Conservation (phyloP, 495 filamentous ascomycete genomes). For the Neurospora sp. region DNA sequence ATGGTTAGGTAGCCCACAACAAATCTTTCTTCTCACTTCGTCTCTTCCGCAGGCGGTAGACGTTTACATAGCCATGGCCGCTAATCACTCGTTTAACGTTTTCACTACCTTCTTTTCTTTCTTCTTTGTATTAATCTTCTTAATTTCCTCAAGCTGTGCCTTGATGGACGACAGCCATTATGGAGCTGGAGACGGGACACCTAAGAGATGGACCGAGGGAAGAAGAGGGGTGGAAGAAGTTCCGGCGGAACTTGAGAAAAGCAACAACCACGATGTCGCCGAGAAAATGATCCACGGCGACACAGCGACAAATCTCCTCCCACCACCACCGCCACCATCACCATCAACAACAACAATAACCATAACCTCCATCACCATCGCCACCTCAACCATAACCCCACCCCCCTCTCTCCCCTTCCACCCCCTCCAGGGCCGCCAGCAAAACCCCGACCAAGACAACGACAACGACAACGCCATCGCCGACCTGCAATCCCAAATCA, state of each 20-base stretch:
- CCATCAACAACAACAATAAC: neutral
- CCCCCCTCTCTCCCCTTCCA: neutral
- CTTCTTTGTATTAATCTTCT: neutral
- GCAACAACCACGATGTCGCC: neutral
- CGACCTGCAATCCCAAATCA: conserved; percentile 28
- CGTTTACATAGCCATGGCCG: conserved; percentile 4
- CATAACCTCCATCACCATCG: neutral
- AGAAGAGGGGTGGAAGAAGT: neutral
- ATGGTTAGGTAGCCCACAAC: neutral
- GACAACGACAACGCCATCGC: conserved; percentile 25
- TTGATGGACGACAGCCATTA: conserved; percentile 2
- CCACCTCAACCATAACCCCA: neutral
- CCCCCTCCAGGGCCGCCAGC: conserved; percentile 1
- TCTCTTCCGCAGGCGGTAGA: neutral
- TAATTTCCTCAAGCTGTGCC: conserved; percentile 17
- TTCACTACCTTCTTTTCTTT: conserved; percentile 3
- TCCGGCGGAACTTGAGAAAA: neutral
- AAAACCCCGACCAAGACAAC: conserved; percentile 24
- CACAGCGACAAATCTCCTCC: neutral
- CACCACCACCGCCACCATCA: neutral
- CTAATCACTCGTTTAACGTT: conserved; percentile 2
- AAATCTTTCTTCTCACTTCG: neutral
- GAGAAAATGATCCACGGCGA: neutral
- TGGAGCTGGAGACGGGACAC: neutral
- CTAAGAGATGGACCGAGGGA: neutral